A percentile compares a stretch with the other conserved stretches of the same genome.
Evolutionary conservation across 1,284 basidiomycete genomes (phyloP).

Genomic region (Trichosporon asahii): DNA sequence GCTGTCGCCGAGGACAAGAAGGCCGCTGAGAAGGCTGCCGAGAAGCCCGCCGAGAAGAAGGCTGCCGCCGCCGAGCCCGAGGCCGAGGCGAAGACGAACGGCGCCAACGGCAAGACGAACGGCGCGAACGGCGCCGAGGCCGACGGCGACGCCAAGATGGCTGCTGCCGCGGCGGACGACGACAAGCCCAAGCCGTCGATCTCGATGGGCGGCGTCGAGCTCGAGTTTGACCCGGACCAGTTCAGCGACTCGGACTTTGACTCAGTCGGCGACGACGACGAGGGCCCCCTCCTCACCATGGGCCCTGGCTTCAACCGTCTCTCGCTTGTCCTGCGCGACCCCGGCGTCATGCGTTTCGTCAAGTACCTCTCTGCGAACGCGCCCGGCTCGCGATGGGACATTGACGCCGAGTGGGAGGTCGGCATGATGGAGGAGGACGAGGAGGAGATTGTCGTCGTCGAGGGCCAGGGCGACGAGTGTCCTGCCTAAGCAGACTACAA

Average conservation of each 20-base stretch:
- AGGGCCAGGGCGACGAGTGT: slow-evolving; percentile 28
- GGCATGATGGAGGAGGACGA: slow-evolving; percentile 54
- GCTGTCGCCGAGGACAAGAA: slow-evolving; percentile 28
- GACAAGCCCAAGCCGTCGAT: slow-evolving; percentile 23
- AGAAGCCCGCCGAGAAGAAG: background rate
- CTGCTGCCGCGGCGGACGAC: background rate
- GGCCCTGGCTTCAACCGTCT: slow-evolving; percentile 89
- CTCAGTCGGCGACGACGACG: slow-evolving; percentile 59
- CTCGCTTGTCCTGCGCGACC: slow-evolving; percentile 84
- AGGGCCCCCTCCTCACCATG: slow-evolving; percentile 80
- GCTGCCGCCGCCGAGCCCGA: slow-evolving; percentile 21
- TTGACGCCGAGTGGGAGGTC: slow-evolving; percentile 83
- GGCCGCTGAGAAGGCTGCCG: background rate
- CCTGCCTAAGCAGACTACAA: slow-evolving; percentile 1
- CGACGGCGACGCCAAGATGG: slow-evolving; percentile 9
- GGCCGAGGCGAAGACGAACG: background rate
- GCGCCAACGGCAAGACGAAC: background rate
- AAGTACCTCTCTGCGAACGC: slow-evolving; percentile 88
- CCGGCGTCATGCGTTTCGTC: slow-evolving; percentile 87
- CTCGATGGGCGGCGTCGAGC: slow-evolving; percentile 43
- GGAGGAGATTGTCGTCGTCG: slow-evolving; percentile 29
- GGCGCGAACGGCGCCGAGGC: slow-evolving; percentile 8
- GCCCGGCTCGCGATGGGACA: slow-evolving; percentile 82
- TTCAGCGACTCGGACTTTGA: slow-evolving; percentile 52
- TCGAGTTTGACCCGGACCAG: slow-evolving; percentile 52